These are phyloP conservation scores for Talaromyces thailandensis DNA, from an alignment of 495 filamentous ascomycete species.

Conservation along the genomic window DNA sequence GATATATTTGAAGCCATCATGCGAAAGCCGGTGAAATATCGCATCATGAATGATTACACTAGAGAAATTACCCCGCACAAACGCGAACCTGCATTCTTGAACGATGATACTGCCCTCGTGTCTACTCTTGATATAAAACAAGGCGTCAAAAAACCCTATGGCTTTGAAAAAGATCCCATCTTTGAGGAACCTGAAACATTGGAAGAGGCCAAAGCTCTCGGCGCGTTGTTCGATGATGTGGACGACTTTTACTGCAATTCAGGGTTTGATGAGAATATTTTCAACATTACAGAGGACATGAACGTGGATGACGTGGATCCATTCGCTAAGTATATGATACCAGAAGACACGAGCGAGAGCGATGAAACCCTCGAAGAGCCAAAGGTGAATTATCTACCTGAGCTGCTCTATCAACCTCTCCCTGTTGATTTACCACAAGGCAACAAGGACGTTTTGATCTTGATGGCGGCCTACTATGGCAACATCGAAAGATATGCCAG, in stretches of 20 bases:
- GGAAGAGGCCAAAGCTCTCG: not conserved
- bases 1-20: slow-evolving; percentile 19
- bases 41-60: slow-evolving; percentile 21
- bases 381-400: not conserved
- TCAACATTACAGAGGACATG: slow-evolving; percentile 4
- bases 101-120: slow-evolving; percentile 18
- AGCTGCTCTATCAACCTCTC: slow-evolving; percentile 10
- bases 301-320: not conserved
- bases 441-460: slow-evolving; percentile 16
- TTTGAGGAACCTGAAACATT: not conserved
- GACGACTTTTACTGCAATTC: not conserved
- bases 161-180: not conserved
- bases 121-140: slow-evolving; percentile 5
- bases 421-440: slow-evolving; percentile 17
- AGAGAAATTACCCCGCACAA: slow-evolving; percentile 12
- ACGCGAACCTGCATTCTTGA: slow-evolving; percentile 11
- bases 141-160: not conserved
- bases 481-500: slow-evolving; percentile 21
- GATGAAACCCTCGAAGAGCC: slow-evolving; percentile 5
- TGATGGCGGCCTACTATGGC: slow-evolving; percentile 18
- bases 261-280: not conserved
- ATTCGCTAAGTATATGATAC: no score
- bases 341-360: no score
- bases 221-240: not conserved
- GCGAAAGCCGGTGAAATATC: slow-evolving; percentile 12